Evolutionary conservation across 495 filamentous ascomycete species (phyloP).

Genomic region (Pseudoneurospora amorphoporcata): DNA sequence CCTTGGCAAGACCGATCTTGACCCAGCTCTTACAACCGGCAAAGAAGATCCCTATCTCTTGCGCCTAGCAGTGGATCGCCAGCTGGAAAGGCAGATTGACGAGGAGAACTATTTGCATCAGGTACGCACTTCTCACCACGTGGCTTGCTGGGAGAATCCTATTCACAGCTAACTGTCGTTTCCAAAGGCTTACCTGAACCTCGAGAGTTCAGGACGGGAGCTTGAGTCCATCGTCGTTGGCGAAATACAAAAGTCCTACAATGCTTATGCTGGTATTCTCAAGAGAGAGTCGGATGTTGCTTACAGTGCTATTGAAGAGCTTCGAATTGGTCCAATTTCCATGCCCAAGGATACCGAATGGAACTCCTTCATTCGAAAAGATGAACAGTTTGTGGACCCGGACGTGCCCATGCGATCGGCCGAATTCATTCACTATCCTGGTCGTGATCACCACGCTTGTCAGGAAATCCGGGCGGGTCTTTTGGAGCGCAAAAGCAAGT

Average conservation of each 20-base stretch:
- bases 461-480: conserved; percentile 81
- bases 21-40: conserved; percentile 62
- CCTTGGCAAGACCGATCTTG: conserved; percentile 65
- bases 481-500: conserved; percentile 96
- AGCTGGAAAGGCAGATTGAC: conserved; percentile 84
- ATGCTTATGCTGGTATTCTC: conserved; percentile 78
- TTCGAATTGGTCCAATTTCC: conserved; percentile 72
- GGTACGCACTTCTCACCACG: conserved; percentile 39
- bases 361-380: conserved; percentile 69
- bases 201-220: conserved; percentile 89
- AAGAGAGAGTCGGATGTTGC: conserved; percentile 80
- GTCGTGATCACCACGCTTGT: conserved; percentile 76
- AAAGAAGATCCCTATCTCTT: conserved; percentile 89
- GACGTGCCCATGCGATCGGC: conserved; percentile 64
- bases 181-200: conserved; percentile 76
- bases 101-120: conserved; percentile 96
- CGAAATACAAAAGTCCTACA: conserved; percentile 96
- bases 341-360: conserved; percentile 92
- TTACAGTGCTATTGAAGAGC: conserved; percentile 65
- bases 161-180: neutral
- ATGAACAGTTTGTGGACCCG: conserved; percentile 83
- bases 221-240: conserved; percentile 90
- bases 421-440: conserved; percentile 88
- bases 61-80: conserved; percentile 71
- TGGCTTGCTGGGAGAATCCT: neutral